These are phyloP conservation scores for Starmerella lactis-condensi DNA, from an alignment of 805 yeast genomes.

Conservation along the genomic window DNA sequence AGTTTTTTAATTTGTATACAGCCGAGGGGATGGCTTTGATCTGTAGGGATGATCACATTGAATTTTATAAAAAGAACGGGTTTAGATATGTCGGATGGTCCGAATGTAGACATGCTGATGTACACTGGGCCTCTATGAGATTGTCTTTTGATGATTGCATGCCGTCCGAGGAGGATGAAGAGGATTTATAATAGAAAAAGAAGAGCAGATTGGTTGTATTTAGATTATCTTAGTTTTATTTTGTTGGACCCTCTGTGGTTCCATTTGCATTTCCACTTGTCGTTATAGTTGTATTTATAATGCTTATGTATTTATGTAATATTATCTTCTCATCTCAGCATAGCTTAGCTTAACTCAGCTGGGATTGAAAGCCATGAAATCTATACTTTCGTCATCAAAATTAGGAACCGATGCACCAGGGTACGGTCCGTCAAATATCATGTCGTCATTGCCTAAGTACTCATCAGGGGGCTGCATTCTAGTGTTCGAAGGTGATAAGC, in stretches of 20 bases:
- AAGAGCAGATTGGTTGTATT: too few species aligned
- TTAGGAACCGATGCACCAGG: too few species aligned
- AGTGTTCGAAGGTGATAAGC: not conserved
- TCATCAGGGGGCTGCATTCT: not conserved
- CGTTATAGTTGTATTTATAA: too few species aligned
- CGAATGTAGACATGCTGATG: constrained; percentile 38
- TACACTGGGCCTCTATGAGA: constrained; percentile 30
- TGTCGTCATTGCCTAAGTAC: constrained; percentile 1
- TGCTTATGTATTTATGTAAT: too few species aligned
- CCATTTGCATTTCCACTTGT: too few species aligned
- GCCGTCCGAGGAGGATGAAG: constrained; percentile 13
- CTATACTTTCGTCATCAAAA: constrained; percentile 11
- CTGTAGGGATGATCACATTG: constrained; percentile 47
- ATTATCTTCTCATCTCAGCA: too few species aligned
- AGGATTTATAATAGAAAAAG: constrained; percentile 2
- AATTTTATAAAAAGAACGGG: constrained; percentile 69
- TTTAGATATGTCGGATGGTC: constrained; percentile 54
- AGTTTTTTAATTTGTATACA: constrained; percentile 68
- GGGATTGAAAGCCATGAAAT: constrained; percentile 18
- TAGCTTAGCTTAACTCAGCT: constrained; percentile 9
- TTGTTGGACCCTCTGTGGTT: too few species aligned
- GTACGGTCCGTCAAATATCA: too few species aligned
- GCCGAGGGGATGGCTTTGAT: constrained; percentile 61
- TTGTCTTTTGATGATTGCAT: constrained; percentile 18
- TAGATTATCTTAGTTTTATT: too few species aligned